A percentile compares a stretch with the other conserved stretches of the same genome.
Conservation (phyloP, 805 yeast genomes). For the Wickerhamiella alocasiicola region DNA sequence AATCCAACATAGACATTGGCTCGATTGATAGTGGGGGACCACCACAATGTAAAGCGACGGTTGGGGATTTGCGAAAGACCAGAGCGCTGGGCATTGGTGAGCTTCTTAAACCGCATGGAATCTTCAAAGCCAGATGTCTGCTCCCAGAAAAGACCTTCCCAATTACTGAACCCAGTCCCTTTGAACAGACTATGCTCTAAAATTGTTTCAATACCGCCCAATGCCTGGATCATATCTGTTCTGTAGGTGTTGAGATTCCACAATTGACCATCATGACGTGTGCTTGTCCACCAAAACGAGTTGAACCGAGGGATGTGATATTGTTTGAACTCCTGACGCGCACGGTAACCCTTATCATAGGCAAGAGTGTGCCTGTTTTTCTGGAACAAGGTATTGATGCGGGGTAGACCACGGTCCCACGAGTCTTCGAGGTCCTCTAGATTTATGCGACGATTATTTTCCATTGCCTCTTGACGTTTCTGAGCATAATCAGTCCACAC, state of each 20-base stretch:
- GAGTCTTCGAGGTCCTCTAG: slow-evolving; percentile 87
- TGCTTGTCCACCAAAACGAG: slow-evolving; percentile 95
- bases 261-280: slow-evolving; percentile 86
- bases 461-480: slow-evolving; percentile 74
- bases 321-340: slow-evolving; percentile 66
- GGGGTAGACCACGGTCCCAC: slow-evolving; percentile 96
- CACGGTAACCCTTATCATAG: slow-evolving; percentile 85
- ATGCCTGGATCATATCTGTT: slow-evolving; percentile 90
- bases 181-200: slow-evolving; percentile 88
- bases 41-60: slow-evolving; percentile 94
- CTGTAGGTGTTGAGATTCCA: slow-evolving; percentile 91
- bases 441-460: slow-evolving; percentile 72
- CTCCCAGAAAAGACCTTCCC: slow-evolving; percentile 99
- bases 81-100: slow-evolving; percentile 94
- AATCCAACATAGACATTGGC: slow-evolving; percentile 98
- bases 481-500: slow-evolving; percentile 97
- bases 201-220: slow-evolving; percentile 95
- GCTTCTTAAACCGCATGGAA: slow-evolving; percentile 81
- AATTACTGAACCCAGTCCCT: slow-evolving; percentile 93
- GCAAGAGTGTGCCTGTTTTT: slow-evolving; percentile 91
- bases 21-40: slow-evolving; percentile 98
- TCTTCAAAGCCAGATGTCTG: slow-evolving; percentile 96
- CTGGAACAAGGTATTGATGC: slow-evolving; percentile 89
- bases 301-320: slow-evolving; percentile 59
- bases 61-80: slow-evolving; percentile 97